These are phyloP conservation scores for Penicillium sp. DNA, from an alignment of 2,329 filamentous ascomycete species.

Conservation along the genomic window DNA sequence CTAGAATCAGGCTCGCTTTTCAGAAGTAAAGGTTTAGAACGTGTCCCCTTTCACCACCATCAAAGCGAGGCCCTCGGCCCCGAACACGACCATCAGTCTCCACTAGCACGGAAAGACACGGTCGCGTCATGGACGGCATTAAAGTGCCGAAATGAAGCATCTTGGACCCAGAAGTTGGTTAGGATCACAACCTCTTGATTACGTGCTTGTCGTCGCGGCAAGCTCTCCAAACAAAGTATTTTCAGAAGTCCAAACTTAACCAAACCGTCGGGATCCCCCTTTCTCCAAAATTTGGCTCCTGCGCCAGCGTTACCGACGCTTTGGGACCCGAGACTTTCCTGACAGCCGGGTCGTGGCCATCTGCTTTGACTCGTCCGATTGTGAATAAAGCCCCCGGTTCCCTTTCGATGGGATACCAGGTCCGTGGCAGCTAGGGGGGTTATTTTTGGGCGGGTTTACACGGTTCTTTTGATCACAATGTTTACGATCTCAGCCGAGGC, in stretches of 20 bases:
- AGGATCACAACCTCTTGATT: not conserved
- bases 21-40: not conserved
- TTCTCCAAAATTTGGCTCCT: conserved; percentile 15
- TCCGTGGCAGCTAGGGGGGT: conserved; percentile 16
- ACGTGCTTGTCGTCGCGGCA: not conserved
- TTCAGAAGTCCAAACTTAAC: not conserved
- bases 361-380: conserved; percentile 21
- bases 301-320: conserved; percentile 24
- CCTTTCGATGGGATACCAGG: conserved; percentile 19
- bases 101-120: conserved; percentile 6
- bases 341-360: conserved; percentile 20
- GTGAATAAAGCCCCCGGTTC: conserved; percentile 17
- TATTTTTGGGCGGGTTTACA: conserved; percentile 14
- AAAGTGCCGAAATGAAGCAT: not conserved
- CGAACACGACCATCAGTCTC: conserved; percentile 2
- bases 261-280: conserved; percentile 2
- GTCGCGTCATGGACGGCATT: not conserved
- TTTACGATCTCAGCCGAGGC: not conserved
- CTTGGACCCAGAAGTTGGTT: not conserved
- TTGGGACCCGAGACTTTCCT: conserved; percentile 25
- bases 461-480: conserved; percentile 5
- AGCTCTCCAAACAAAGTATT: not conserved
- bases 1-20: no score
- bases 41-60: not conserved
- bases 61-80: not conserved